Evolutionary conservation across 768 basidiomycete genomes (phyloP), one percentile per base, ranked within the genome.

Genomic region (Lactarius sp.): DNA sequence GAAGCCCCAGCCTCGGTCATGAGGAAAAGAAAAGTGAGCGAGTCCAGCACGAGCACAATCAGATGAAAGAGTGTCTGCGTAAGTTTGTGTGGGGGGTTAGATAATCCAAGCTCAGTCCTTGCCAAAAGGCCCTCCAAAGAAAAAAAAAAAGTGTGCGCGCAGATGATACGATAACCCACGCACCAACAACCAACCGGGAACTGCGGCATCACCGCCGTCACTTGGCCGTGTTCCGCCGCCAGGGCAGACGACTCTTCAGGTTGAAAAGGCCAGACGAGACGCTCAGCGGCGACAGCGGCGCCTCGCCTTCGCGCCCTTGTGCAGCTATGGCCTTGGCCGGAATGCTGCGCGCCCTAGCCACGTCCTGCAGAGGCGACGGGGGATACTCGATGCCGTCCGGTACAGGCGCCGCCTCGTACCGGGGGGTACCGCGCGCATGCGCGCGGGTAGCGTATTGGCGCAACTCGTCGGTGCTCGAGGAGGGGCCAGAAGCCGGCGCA

Each of bases 371-470:
- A 7, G 67, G 67, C 46, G 67, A 68, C 18, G 53, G 9, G 39
- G 67, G 67, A 55, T 68, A 68, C 37, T 66, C 46, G 3, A 62
- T 51, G 3, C 61, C 67, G 8, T 2, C 34, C 8, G 67, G 65
- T 2, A 68, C 18, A 6, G 65, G 65, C 27, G 67, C 67, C 10
- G 65, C 51, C 58, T 62, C 65, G 33, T 68, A 68, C 46, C 39
- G 39, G 9, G 46, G 18, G 9, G 37, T 39, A 20, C 37, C 49
- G 36, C 14, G 56, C 36, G 51, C 41, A 50, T 34, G 47, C 49
- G 34, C 34, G 46, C 46, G 64, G 18, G 20, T 18, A 12, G 16
- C 18, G 34, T 36, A 41, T 22, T 7, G 47, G 34, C 34, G 65
- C 31, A 34, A 39, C 6, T 36, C 46, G 34, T n/a, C 46, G 5